Evolutionary conservation across 768 basidiomycete genomes (phyloP), one percentile per base, ranked within the genome.

Genomic region (Mycena amicta): DNA sequence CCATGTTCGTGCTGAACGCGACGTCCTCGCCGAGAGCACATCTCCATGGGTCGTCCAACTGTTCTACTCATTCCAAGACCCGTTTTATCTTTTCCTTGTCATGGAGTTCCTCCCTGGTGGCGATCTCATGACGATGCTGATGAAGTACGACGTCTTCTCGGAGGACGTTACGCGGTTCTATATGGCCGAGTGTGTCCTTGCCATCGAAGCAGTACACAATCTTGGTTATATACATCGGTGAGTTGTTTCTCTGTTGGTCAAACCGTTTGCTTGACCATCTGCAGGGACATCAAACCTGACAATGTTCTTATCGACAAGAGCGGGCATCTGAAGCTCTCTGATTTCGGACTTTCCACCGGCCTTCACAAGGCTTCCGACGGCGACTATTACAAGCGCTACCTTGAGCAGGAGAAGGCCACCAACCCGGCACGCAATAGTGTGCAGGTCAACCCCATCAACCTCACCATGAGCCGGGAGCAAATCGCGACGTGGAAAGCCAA

Each of bases 401-500:
- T 99, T 53, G 95, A 96, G 27, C 84, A 86, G 70, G 83, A 87
- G 53, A 87, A 84, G 61, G 78, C 80, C n/a, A 75, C 75, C 27
- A 82, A 87, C 61, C 73, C 82, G 4, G 86, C 90, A 20, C 82
- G 96, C 52, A 99, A 99, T 70, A 95, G 93, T 64, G 96, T 99
- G 31, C 95, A 95, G 80, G 92, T 99, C 61, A 98, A 98, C 74
- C 88, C 94, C 3, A 98, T 99, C 70, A 93, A 98, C 69, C 80
- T 99, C 59, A 98, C 96, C 0, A 97, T 98, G 90, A 93, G 89
- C 70, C 90, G 95, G 67, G 92, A 94, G 70, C 89, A 93, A 72
- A 99, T 99, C 65, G 95, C 93, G 39, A 99, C 96, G 2, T 99
- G 96, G 96, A 98, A 98, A 73, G 95, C 95, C 11, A 99, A 98